Base-by-base conservation (phyloP, 2,329 filamentous ascomycete genomes). In the Incumbomyces lentus region DNA sequence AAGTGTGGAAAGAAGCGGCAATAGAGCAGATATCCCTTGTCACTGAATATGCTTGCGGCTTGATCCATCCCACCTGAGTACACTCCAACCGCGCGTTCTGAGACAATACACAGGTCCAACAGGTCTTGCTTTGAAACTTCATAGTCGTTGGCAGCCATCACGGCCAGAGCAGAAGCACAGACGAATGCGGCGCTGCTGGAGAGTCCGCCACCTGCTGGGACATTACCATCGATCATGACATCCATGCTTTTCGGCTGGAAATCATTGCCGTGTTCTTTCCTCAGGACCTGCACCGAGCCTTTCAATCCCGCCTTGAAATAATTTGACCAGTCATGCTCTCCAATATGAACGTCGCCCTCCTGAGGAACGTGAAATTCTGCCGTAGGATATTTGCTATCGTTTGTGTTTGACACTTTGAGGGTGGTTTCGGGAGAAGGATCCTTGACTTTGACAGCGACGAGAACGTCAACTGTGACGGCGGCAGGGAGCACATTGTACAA, bases 41-140 rank as follows among this genome's bases (percentile, higher is more conserved):
- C 76, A 0, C 88, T 90, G 67, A 98, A 92, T 53, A 98, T 90
- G 0, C 90, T 96, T 30, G 92, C 92, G 12, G 88, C 82, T 69
- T 98, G 92, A 61, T 98, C 92, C 92, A 98, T 96, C 47, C 86
- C 92, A 64, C 92, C 92, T 4, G 88, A 93, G 68, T 96, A 96
- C 57, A 98, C 92, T 43, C 92, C 92, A 3, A 96, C 92, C 13
- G 85, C 82, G 47, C 92, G 80, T 69, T 98, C 92, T 38, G 88
- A 94, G 32, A 95, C 86, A 55, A 98, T 90, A 17, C 92, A 89
- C 43, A 96, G 74, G 68, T 96, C 89, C 1, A 90, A 86, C 36
- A 98, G 70, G 63, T 92, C 84, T 55, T 84, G 92, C 75, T 96
- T 96, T 65, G 94, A 83, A 19, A 98, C 81, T 14, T 76, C 67